phyloP scores from a whole-genome alignment of 2,329 filamentous ascomycete genomes.

The Aurifilum marmelostoma region DNA sequence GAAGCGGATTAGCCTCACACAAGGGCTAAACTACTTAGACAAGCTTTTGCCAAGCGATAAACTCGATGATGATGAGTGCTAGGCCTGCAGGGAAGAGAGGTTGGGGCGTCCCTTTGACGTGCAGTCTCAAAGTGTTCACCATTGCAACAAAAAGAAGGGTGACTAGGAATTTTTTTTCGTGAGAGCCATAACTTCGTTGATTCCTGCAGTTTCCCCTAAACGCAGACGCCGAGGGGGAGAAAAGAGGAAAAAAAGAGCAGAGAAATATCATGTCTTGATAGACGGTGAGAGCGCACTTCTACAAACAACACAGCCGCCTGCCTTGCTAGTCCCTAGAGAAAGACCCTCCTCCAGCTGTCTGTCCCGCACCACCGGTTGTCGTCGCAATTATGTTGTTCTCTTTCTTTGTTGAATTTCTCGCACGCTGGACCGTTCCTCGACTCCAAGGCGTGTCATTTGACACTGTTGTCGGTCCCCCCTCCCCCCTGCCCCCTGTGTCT shows the following conservation, averaged over 20 bases:
- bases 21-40: too few species aligned
- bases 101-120: too few species aligned
- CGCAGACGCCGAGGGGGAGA: not conserved
- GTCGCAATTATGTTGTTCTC: not conserved
- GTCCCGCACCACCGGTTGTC: not conserved
- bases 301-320: not conserved
- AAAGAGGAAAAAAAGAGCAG: not conserved
- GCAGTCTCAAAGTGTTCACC: not conserved
- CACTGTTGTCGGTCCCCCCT: not conserved
- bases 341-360: not conserved
- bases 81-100: too few species aligned
- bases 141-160: not conserved
- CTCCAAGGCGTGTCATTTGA: not conserved
- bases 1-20: too few species aligned
- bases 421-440: not conserved
- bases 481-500: too few species aligned
- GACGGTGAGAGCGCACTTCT: not conserved
- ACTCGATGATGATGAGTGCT: too few species aligned
- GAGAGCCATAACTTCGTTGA: not conserved
- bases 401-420: not conserved
- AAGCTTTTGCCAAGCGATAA: too few species aligned
- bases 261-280: not conserved
- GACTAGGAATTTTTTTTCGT: too few species aligned
- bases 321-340: not conserved
- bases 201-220: not conserved